A percentile compares a stretch with the other conserved stretches of the same genome.
Conservation (phyloP, 768 basidiomycete genomes). For the Serendipita sp. region DNA sequence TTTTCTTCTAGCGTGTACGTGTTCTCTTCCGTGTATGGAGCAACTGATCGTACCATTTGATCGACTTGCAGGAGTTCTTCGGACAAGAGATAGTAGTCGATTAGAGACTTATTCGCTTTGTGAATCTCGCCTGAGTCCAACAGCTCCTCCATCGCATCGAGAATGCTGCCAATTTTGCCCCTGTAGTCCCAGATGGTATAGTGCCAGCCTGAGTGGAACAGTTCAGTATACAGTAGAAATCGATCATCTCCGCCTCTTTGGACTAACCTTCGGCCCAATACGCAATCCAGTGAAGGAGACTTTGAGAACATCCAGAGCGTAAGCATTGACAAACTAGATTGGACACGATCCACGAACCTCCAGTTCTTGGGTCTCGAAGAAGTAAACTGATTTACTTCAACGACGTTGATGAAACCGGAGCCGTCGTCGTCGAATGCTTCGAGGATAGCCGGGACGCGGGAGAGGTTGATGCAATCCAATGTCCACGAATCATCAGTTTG, state of each 20-base stretch:
- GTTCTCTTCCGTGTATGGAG: constrained; percentile 5
- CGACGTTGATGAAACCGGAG: constrained; percentile 9
- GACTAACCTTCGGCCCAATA: constrained; percentile 22
- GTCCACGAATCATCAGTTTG: constrained; percentile 21
- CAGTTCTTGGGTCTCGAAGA: constrained; percentile 19
- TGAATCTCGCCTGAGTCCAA: constrained; percentile 5
- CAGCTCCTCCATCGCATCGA: constrained; percentile 12
- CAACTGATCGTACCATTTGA: constrained; percentile 9
- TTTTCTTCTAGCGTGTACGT: constrained; percentile 15
- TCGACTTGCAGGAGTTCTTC: constrained; percentile 6
- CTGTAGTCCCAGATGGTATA: constrained; percentile 9
- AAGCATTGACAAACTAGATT: not conserved
- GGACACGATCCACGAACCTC: constrained; percentile 14
- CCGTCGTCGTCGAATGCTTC: constrained; percentile 27
- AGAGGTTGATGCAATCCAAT: constrained; percentile 20
- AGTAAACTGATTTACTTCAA: constrained; percentile 14
- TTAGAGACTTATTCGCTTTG: constrained; percentile 14
- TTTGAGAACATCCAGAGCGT: not conserved
- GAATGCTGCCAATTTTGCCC: constrained; percentile 10
- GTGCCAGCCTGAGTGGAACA: constrained; percentile 14
- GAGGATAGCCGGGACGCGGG: constrained; percentile 20
- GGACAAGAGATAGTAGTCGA: constrained; percentile 18
- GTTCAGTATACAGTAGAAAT: too few species aligned
- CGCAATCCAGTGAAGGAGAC: constrained; percentile 20
- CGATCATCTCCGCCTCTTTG: not conserved